Evolutionary conservation across 306 rosid genomes (phyloP), one percentile per base, ranked within the genome.

Genomic region (Acacia melanoxylon): DNA sequence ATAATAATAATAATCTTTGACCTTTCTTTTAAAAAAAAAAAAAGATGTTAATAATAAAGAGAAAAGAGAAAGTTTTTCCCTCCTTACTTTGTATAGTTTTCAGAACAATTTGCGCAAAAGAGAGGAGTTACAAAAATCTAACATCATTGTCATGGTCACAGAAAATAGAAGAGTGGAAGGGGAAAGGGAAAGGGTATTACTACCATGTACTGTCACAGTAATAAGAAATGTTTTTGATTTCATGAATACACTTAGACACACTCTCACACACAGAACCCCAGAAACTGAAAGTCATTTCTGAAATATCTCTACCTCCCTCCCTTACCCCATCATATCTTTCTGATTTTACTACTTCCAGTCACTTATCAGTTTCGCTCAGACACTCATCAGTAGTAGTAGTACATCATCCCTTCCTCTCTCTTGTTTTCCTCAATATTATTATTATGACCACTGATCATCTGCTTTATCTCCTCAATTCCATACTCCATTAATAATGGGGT

Each of bases 281-380:
- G 22, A 79, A 80, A 66, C 74, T 87, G 79, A 71, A 66, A 86
- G 74, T 45, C 58, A 27, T 56, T 49, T 83, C 83, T 83, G 78
- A 76, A 83, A 74, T 63, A 70, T 84, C 75, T 72, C 41, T 37
- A 37, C 41, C 41, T 37, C 41, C 83, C 73, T 71, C 91, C 91
- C 81, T 86, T 80, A 20, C 88, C 88, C 93, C 91, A 81, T 93
- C 93, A 90, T 80, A 91, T 94, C 94, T 84, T 74, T 86, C 91
- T 91, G 91, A 86, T 85, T 80, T 85, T 76, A 66, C 70, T 49
- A 89, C 91, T 85, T 84, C 48, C 84, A 87, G 80, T 84, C 89
- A 88, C 89, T 85, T 86, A 76, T 72, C 71, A 80, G 76, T 82
- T 74, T 8, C 14, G 45, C 70, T 76, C 78, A 74, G 81, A 51